Conservation (phyloP, 169 alveolate genomes). For the Eimeria zaria region DNA sequence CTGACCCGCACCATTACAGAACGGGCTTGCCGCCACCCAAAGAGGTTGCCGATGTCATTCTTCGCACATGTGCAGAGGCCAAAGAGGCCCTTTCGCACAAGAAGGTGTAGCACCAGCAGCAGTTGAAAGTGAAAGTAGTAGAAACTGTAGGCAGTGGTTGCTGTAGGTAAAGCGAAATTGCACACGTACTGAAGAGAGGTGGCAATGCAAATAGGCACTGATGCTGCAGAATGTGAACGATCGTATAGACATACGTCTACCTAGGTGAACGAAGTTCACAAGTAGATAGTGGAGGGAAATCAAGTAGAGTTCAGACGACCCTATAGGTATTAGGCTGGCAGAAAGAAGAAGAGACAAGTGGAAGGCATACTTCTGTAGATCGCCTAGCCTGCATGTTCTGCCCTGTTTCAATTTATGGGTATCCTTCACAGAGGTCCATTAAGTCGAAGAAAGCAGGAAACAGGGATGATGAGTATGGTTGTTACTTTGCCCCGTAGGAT, state of each 20-base stretch:
- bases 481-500: neutral
- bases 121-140: neutral
- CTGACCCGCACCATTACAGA: constrained; percentile 96
- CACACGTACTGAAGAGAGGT: neutral
- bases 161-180: neutral
- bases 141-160: neutral
- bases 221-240: neutral
- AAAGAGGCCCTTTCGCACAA: constrained; percentile 91
- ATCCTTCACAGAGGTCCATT: neutral
- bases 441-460: neutral
- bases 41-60: constrained; percentile 93
- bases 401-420: neutral
- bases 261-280: neutral
- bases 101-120: constrained; percentile 85
- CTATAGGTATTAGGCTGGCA: neutral
- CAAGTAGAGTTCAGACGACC: neutral
- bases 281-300: neutral
- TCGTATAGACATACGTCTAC: neutral
- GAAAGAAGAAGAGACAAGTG: neutral
- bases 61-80: constrained; percentile 93
- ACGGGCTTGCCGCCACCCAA: constrained; percentile 97
- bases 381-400: neutral
- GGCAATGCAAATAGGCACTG: neutral
- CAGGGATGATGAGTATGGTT: neutral
- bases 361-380: neutral